These are phyloP conservation scores for Plenodomus tracheiphilus DNA, from an alignment of 2,329 filamentous ascomycete genomes.

Conservation along the genomic window DNA sequence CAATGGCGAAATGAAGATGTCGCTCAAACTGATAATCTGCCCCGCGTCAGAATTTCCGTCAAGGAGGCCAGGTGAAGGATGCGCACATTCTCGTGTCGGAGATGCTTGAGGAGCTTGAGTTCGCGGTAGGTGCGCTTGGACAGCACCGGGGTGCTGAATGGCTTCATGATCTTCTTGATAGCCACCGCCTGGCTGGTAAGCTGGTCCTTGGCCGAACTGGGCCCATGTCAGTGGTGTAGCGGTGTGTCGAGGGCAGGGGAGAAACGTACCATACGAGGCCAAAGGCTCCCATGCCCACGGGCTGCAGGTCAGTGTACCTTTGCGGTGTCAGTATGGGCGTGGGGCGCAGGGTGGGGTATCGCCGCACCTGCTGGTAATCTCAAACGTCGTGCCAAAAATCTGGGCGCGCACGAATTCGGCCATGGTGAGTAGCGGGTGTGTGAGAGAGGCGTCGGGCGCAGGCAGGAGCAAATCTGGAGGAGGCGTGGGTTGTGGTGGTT, in stretches of 20 bases:
- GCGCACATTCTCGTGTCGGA: slow-evolving; percentile 91
- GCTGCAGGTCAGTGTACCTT: slow-evolving; percentile 97
- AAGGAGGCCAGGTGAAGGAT: not conserved
- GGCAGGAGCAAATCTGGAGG: slow-evolving; percentile 11
- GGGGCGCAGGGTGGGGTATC: slow-evolving; percentile 28
- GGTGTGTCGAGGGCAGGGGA: slow-evolving; percentile 2
- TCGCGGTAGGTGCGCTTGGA: slow-evolving; percentile 98
- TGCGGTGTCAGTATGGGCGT: slow-evolving; percentile 23
- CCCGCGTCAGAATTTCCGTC: slow-evolving; percentile 19
- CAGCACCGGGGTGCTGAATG: slow-evolving; percentile 97
- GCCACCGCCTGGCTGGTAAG: slow-evolving; percentile 96
- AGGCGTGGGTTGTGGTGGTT: slow-evolving; percentile 13
- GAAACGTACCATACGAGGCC: slow-evolving; percentile 84
- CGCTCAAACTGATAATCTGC: slow-evolving; percentile 92
- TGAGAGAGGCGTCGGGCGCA: slow-evolving; percentile 26
- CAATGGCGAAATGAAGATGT: slow-evolving; percentile 98
- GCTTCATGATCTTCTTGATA: slow-evolving; percentile 99
- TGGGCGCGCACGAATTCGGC: slow-evolving; percentile 99
- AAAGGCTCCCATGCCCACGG: slow-evolving; percentile 98
- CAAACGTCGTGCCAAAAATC: slow-evolving; percentile 99
- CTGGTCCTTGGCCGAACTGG: slow-evolving; percentile 93
- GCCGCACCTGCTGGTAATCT: slow-evolving; percentile 93
- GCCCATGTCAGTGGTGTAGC: slow-evolving; percentile 15
- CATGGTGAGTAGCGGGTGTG: slow-evolving; percentile 63
- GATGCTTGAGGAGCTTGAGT: slow-evolving; percentile 94